Evolutionary conservation across 352 stramenopile species (phyloP).

Genomic region (Phytophthora chlamydospora): DNA sequence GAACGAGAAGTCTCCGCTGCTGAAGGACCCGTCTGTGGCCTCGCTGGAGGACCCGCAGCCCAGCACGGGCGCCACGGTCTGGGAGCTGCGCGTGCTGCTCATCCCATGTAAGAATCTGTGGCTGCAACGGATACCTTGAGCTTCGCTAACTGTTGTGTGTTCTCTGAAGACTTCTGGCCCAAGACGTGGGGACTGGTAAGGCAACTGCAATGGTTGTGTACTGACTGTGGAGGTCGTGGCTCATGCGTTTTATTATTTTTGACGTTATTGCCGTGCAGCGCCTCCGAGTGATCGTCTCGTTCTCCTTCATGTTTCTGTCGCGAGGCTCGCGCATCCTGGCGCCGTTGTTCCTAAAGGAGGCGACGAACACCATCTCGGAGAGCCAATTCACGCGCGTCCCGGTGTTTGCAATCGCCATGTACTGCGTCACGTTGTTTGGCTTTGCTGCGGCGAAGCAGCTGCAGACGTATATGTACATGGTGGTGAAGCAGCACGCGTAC

Average conservation of each 20-base stretch:
- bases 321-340: slow-evolving; percentile 69
- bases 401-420: slow-evolving; percentile 54
- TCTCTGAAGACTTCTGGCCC: slow-evolving; percentile 69
- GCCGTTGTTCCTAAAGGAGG: slow-evolving; percentile 76
- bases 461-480: slow-evolving; percentile 93
- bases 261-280: slow-evolving; percentile 41
- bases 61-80: slow-evolving; percentile 42
- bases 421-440: slow-evolving; percentile 69
- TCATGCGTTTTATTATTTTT: background rate
- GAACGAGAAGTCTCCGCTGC: slow-evolving; percentile 47
- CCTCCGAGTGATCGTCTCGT: slow-evolving; percentile 63
- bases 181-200: slow-evolving; percentile 67
- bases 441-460: slow-evolving; percentile 93
- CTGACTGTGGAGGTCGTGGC: background rate
- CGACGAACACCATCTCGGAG: slow-evolving; percentile 60
- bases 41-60: slow-evolving; percentile 37
- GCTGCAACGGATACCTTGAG: background rate
- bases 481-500: slow-evolving; percentile 97
- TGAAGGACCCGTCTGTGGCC: slow-evolving; percentile 26
- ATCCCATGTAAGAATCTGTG: slow-evolving; percentile 55
- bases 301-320: slow-evolving; percentile 75
- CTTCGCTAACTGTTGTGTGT: slow-evolving; percentile 23
- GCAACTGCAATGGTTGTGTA: background rate
- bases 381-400: slow-evolving; percentile 48
- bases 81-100: slow-evolving; percentile 73